Evolutionary conservation across 345 rosid genomes (phyloP).

Genomic region (Psidium guajava): DNA sequence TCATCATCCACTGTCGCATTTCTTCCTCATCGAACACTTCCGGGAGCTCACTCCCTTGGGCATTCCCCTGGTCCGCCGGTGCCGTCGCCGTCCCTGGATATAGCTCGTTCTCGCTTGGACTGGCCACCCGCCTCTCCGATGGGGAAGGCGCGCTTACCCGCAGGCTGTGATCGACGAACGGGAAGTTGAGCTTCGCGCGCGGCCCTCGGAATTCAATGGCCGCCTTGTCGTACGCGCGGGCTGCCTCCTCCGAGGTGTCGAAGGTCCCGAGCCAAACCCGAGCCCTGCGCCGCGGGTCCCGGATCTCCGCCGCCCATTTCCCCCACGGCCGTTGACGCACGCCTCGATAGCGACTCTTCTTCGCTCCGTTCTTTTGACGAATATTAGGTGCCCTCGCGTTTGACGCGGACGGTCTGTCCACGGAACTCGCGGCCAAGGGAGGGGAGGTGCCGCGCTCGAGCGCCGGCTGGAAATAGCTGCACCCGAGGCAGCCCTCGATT

Average conservation of each 20-base stretch:
- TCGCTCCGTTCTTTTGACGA: conserved; percentile 3
- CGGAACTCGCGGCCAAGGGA: background rate
- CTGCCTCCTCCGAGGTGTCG: conserved; percentile 81
- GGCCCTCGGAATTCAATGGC: conserved; percentile 39
- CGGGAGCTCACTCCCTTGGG: conserved; percentile 17
- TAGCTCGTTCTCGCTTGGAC: background rate
- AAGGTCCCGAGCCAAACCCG: conserved; percentile 97
- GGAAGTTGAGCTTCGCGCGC: conserved; percentile 43
- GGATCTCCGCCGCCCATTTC: conserved; percentile 92
- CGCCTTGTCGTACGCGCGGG: conserved; percentile 87
- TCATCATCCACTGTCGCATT: conserved; percentile 39
- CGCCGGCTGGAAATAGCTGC: conserved; percentile 60
- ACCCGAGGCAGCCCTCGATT: conserved; percentile 63
- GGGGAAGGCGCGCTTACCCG: background rate
- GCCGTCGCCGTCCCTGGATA: background rate
- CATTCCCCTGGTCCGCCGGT: background rate
- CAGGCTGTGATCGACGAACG: conserved; percentile 29
- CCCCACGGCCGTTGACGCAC: conserved; percentile 99
- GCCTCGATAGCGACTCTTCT: conserved; percentile 66
- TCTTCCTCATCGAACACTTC: conserved; percentile 34
- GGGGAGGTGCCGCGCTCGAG: background rate
- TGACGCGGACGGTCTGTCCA: background rate
- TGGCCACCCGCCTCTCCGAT: background rate
- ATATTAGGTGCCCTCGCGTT: background rate
- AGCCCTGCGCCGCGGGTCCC: conserved; percentile 64